phyloP scores from a whole-genome alignment of 116 monocot species.

The Cymodocea nodosa region DNA sequence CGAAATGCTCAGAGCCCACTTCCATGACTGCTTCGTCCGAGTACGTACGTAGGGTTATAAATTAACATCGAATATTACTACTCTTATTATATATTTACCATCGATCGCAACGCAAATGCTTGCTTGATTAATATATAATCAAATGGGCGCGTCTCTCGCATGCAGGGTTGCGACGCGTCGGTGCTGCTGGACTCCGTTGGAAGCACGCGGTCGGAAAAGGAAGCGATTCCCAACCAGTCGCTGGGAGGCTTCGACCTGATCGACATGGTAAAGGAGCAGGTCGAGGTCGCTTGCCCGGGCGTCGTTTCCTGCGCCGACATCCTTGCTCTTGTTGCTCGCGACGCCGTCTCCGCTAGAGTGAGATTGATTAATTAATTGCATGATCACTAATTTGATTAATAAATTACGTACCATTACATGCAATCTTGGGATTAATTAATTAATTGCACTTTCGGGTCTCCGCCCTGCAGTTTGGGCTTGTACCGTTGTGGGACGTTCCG shows the following conservation, averaged over 20 bases:
- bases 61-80: too few species aligned
- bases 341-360: slow-evolving; percentile 11
- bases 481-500: slow-evolving; percentile 17
- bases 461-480: not conserved
- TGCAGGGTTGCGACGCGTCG: slow-evolving; percentile 47
- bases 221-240: slow-evolving; percentile 18
- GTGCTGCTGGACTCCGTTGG: slow-evolving; percentile 24
- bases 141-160: too few species aligned
- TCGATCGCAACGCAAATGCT: too few species aligned
- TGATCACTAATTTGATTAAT: not conserved
- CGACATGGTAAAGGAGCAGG: slow-evolving; percentile 22
- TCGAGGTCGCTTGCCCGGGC: slow-evolving; percentile 31
- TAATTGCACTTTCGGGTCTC: not conserved
- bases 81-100: not conserved
- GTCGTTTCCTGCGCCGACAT: slow-evolving; percentile 48
- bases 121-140: too few species aligned
- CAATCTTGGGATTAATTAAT: not conserved
- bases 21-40: slow-evolving; percentile 43
- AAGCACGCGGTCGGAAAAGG: slow-evolving; percentile 18
- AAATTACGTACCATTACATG: not conserved
- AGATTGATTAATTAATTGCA: not conserved
- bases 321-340: slow-evolving; percentile 39
- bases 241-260: slow-evolving; percentile 29
- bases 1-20: slow-evolving; percentile 26
- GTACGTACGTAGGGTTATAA: slow-evolving; percentile 18